phyloP scores from a whole-genome alignment of 192 early-diverging fungal genomes.

The Phlyctochytrium planicorne region DNA sequence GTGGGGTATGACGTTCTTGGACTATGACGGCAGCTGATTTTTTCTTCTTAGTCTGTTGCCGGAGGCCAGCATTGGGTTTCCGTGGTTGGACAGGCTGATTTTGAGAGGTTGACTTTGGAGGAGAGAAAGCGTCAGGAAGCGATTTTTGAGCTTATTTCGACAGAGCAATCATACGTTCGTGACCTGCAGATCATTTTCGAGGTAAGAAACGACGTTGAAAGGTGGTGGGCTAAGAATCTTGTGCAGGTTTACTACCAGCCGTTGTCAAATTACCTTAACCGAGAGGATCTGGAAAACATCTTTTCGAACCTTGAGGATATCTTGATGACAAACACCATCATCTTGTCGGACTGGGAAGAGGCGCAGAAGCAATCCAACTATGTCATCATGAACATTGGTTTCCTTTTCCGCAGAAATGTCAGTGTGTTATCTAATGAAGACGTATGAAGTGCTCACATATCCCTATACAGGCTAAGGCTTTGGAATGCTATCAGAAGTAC shows the following conservation, averaged over 20 bases:
- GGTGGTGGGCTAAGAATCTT: neutral
- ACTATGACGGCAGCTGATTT: no score
- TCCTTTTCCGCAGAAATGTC: conserved; percentile 41
- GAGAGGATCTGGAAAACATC: conserved; percentile 36
- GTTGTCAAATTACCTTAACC: conserved; percentile 50
- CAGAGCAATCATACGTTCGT: conserved; percentile 71
- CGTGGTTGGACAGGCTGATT: conserved; percentile 33
- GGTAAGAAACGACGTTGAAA: conserved; percentile 30
- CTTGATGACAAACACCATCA: conserved; percentile 59
- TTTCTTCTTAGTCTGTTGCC: conserved; percentile 10
- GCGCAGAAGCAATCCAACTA: conserved; percentile 51
- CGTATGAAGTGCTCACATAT: neutral
- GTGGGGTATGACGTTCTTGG: no score
- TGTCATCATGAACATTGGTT: conserved; percentile 54
- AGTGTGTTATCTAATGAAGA: neutral
- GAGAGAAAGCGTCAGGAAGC: conserved; percentile 79
- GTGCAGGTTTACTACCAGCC: conserved; percentile 61
- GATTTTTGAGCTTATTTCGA: conserved; percentile 75
- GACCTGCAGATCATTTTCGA: conserved; percentile 74
- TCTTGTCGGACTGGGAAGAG: conserved; percentile 67
- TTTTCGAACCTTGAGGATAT: conserved; percentile 63
- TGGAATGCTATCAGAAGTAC: conserved; percentile 63
- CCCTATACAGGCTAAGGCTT: conserved; percentile 41
- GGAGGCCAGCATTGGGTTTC: conserved; percentile 29
- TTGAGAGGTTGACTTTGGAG: conserved; percentile 50